phyloP scores from a whole-genome alignment of 2,329 filamentous ascomycete genomes.

The Aspergillus vadensis region DNA sequence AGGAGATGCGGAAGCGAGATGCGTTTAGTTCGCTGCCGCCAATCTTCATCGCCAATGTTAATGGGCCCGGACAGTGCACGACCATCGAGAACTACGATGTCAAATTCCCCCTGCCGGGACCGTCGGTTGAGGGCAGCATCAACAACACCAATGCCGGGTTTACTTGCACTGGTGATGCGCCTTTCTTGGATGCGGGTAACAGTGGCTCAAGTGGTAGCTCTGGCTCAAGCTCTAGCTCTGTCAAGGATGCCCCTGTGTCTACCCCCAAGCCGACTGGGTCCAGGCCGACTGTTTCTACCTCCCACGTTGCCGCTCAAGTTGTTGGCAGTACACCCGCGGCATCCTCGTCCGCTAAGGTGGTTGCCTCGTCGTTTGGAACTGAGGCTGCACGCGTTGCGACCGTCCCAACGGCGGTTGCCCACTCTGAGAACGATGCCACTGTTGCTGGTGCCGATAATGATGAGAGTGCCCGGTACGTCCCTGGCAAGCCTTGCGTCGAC shows the following conservation, averaged over 20 bases:
- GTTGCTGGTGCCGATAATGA: not conserved
- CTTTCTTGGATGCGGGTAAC: constrained; percentile 29
- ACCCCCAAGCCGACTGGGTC: not conserved
- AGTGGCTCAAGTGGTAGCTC: constrained; percentile 13
- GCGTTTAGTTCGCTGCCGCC: constrained; percentile 56
- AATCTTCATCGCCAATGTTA: constrained; percentile 72
- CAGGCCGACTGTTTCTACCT: not conserved
- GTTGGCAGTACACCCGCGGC: constrained; percentile 1
- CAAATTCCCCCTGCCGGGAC: constrained; percentile 67
- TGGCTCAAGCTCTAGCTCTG: not conserved
- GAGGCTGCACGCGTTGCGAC: not conserved
- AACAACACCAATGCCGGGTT: constrained; percentile 34
- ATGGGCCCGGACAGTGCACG: constrained; percentile 55
- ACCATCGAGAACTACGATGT: constrained; percentile 62
- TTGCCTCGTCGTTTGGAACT: constrained; percentile 20
- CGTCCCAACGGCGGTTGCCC: not conserved
- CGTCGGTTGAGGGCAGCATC: constrained; percentile 48
- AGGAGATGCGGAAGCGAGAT: constrained; percentile 14
- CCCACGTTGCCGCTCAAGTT: not conserved
- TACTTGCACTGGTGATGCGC: constrained; percentile 34
- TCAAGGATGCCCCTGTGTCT: too few relatives aligned
- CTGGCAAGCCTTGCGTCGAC: constrained; percentile 22
- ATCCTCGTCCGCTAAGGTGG: constrained; percentile 14
- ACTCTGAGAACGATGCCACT: not conserved
- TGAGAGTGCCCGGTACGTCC: constrained; percentile 13